These are phyloP conservation scores for Crithidia fasciculata DNA, from an alignment of 208 protist species.

Conservation along the genomic window DNA sequence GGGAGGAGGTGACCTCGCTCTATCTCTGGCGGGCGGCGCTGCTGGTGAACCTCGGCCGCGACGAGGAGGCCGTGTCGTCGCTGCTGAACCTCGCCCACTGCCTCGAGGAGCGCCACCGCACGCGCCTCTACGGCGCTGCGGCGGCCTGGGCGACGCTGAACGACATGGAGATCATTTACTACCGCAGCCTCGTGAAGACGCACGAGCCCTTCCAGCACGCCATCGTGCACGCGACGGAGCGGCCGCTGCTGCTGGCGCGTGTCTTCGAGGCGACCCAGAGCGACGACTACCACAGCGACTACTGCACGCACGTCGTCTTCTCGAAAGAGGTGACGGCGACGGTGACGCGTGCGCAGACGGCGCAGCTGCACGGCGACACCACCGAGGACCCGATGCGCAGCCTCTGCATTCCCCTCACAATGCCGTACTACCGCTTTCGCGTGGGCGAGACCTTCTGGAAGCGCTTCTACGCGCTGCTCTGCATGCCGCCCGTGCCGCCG, in stretches of 20 bases:
- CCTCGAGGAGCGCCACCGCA: slow-evolving; percentile 50
- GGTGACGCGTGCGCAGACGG: slow-evolving; percentile 69
- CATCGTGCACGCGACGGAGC: slow-evolving; percentile 48
- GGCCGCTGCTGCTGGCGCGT: slow-evolving; percentile 63
- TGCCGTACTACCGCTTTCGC: slow-evolving; percentile 83
- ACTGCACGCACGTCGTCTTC: slow-evolving; percentile 76
- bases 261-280: slow-evolving; percentile 60
- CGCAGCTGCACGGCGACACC: slow-evolving; percentile 64
- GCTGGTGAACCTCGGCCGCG: slow-evolving; percentile 75
- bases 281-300: slow-evolving; percentile 64
- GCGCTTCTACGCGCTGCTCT: slow-evolving; percentile 75
- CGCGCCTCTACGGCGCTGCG: slow-evolving; percentile 56
- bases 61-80: slow-evolving; percentile 67
- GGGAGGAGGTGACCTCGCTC: slow-evolving; percentile 61
- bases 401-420: slow-evolving; percentile 66
- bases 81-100: slow-evolving; percentile 69
- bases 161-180: slow-evolving; percentile 88
- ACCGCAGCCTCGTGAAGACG: slow-evolving; percentile 64
- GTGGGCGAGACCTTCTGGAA: slow-evolving; percentile 69
- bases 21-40: slow-evolving; percentile 84
- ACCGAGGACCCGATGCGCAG: slow-evolving; percentile 81
- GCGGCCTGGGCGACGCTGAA: slow-evolving; percentile 76
- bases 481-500: slow-evolving; percentile 74
- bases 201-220: slow-evolving; percentile 59
- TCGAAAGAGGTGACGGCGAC: slow-evolving; percentile 78